A percentile compares a stretch with the other conserved stretches of the same genome.
Conservation (phyloP, 306 rosid genomes). For the Cucumis melo region DNA sequence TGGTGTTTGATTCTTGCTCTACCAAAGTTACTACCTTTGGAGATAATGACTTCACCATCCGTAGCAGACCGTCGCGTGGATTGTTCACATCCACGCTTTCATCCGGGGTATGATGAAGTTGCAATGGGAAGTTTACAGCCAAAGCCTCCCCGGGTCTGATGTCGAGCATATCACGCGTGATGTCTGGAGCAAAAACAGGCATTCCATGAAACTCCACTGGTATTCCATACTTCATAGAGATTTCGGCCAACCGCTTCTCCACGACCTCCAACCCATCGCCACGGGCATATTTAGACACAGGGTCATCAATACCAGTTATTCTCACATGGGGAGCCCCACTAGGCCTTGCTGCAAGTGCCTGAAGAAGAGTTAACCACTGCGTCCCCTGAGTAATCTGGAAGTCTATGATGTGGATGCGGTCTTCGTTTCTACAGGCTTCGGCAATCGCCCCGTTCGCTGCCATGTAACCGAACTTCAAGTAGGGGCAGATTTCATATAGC, state of each 20-base stretch:
- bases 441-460: conserved; percentile 98
- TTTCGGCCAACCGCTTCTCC: conserved; percentile 36
- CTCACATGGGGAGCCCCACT: conserved; percentile 75
- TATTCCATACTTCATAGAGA: conserved; percentile 56
- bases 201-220: conserved; percentile 75
- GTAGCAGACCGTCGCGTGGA: conserved; percentile 73
- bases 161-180: conserved; percentile 60
- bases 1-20: conserved; percentile 94
- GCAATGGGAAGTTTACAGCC: conserved; percentile 88
- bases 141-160: conserved; percentile 73
- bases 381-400: conserved; percentile 87
- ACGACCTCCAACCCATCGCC: conserved; percentile 63
- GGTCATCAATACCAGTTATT: conserved; percentile 86
- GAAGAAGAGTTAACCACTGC: conserved; percentile 91
- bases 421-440: conserved; percentile 75
- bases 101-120: conserved; percentile 91
- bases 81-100: conserved; percentile 81
- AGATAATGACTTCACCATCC: conserved; percentile 65
- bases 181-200: conserved; percentile 49
- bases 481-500: conserved; percentile 82
- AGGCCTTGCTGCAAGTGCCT: conserved; percentile 92
- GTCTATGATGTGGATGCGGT: conserved; percentile 76
- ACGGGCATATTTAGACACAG: conserved; percentile 60
- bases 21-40: conserved; percentile 77
- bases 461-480: conserved; percentile 93